Evolutionary conservation across 2,329 filamentous ascomycete genomes (phyloP), one percentile per base, ranked within the genome.

Genomic region (Alternaria ventricosa): DNA sequence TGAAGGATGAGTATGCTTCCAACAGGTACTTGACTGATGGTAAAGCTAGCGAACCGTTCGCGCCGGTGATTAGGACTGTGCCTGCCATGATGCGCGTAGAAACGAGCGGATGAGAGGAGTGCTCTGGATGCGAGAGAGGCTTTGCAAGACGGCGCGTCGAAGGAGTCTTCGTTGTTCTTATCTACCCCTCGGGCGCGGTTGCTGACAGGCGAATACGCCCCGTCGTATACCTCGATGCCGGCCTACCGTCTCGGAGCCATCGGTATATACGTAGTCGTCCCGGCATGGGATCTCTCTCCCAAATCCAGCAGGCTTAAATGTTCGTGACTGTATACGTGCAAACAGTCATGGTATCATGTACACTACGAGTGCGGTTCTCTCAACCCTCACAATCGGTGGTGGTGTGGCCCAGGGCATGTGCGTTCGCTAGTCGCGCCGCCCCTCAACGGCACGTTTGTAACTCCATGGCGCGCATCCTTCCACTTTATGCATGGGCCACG

Each of bases 31-130:
- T 22, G n/a, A 71, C 65, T 10, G 68, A 62, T 27, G 60, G 65
- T 20, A 75, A 43, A n/a, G 59, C 73, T 1, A 75, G 61, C 9
- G 73, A 73, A 25, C 71, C 64, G 49, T 75, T 75, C 20, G 72
- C 71, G 15, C 71, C 73, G 4, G 73, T 75, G 18, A 59, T 53
- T 10, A 54, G 46, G 23, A 59, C 27, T 22, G 33, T 53, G 18
- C 57, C 47, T 43, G 46, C 23, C 47, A 59, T 59, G 15, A 23
- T 47, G 27, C 18, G 11, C 13, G 27, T 33, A 51, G 12, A 22
- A 22, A 33, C 11, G 10, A 30, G 20, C 18, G 27, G 20, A 15
- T 20, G 18, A 22, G 27, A 20, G 30, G 20, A 20, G 15, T 23
- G 10, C 6, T 41, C 18, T 11, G 28, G 30, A 41, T 18, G 54